These are phyloP conservation scores for Leccinum huronense DNA, from an alignment of 1,284 basidiomycete species.

Conservation along the genomic window DNA sequence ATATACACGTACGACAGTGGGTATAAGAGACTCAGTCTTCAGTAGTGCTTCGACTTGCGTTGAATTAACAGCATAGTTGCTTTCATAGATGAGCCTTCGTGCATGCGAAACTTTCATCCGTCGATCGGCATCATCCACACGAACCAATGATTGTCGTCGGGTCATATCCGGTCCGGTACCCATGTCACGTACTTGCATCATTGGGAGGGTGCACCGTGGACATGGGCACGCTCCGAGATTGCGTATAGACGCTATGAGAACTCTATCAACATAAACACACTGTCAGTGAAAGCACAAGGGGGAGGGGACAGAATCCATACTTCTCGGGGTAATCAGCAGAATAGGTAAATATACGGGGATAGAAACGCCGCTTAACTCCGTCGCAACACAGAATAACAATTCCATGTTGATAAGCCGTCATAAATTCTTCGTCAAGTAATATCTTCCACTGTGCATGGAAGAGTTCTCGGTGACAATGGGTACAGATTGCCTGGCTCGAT, in stretches of 20 bases:
- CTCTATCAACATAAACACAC: no score
- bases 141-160: not conserved
- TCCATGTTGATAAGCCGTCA: no score
- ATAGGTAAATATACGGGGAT: no score
- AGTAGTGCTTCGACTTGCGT: slow-evolving; percentile 12
- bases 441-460: no score
- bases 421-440: no score
- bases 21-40: slow-evolving; percentile 10
- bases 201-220: slow-evolving; percentile 31
- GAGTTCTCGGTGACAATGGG: no score
- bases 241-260: slow-evolving; percentile 3
- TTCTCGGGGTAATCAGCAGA: no score
- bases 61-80: slow-evolving; percentile 13
- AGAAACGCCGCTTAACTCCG: no score
- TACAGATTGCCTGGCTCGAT: no score
- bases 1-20: not conserved
- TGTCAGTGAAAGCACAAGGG: no score
- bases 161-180: slow-evolving; percentile 1
- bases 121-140: slow-evolving; percentile 1
- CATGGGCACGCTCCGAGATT: slow-evolving; percentile 20
- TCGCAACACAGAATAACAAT: no score
- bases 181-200: slow-evolving; percentile 12
- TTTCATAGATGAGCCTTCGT: slow-evolving; percentile 19
- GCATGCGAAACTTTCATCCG: slow-evolving; percentile 8
- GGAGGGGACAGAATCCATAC: no score